Conservation (phyloP, 805 yeast species). For the Ogataea chonburiensis region DNA sequence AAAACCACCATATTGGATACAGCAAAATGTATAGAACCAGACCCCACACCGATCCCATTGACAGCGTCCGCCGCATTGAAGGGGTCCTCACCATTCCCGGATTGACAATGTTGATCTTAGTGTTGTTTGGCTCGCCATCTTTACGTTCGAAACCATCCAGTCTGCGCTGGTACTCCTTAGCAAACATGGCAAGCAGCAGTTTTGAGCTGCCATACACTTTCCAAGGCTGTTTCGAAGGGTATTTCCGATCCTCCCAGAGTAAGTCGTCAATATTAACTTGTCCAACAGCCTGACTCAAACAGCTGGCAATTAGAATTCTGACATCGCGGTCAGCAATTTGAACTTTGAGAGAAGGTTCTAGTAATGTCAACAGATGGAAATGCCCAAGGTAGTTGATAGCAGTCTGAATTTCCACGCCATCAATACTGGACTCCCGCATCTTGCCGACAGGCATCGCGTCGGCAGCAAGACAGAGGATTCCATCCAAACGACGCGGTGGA, state of each 20-base stretch:
- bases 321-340: slow-evolving; percentile 97
- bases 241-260: slow-evolving; percentile 57
- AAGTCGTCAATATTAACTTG: slow-evolving; percentile 60
- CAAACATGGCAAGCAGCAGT: slow-evolving; percentile 70
- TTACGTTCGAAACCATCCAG: slow-evolving; percentile 58
- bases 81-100: slow-evolving; percentile 94
- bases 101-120: slow-evolving; percentile 72
- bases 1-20: slow-evolving; percentile 81
- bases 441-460: slow-evolving; percentile 70
- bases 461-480: slow-evolving; percentile 84
- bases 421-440: slow-evolving; percentile 63
- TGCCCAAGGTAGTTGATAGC: slow-evolving; percentile 82
- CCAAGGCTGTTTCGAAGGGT: slow-evolving; percentile 67
- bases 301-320: slow-evolving; percentile 72
- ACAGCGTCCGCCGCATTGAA: slow-evolving; percentile 71
- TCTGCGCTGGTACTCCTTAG: slow-evolving; percentile 72
- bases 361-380: slow-evolving; percentile 72
- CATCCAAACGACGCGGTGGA: slow-evolving; percentile 90
- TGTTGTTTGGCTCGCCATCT: slow-evolving; percentile 69
- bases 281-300: slow-evolving; percentile 76
- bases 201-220: slow-evolving; percentile 80
- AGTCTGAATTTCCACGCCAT: slow-evolving; percentile 84
- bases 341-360: slow-evolving; percentile 79
- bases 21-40: slow-evolving; percentile 61
- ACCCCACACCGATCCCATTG: slow-evolving; percentile 68